phyloP scores from a whole-genome alignment of 176 grass and related monocot species.

The Oryza longistaminata region DNA sequence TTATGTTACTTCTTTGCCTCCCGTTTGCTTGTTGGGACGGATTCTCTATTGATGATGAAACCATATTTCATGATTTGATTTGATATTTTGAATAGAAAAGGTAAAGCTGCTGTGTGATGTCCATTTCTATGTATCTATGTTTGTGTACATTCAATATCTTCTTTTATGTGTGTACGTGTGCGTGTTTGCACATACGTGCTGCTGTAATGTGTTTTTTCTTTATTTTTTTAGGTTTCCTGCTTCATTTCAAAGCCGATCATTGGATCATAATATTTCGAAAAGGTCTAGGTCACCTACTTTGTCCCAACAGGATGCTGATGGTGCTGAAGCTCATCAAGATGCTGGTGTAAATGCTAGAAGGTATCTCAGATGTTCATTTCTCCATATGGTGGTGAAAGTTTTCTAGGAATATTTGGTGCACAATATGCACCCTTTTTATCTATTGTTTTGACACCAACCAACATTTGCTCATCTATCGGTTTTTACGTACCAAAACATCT shows the following conservation, averaged over 20 bases:
- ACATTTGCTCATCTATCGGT: not conserved
- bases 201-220: slow-evolving; percentile 31
- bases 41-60: not conserved
- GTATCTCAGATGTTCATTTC: slow-evolving; percentile 33
- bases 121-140: slow-evolving; percentile 14
- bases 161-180: not conserved
- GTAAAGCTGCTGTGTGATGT: not conserved
- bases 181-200: not conserved
- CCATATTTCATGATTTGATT: slow-evolving; percentile 11
- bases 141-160: slow-evolving; percentile 7
- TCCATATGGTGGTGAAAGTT: not conserved
- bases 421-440: slow-evolving; percentile 17
- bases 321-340: slow-evolving; percentile 30
- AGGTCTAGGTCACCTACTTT: slow-evolving; percentile 56
- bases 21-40: not conserved
- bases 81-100: slow-evolving; percentile 21
- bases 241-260: slow-evolving; percentile 41
- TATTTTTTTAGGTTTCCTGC: slow-evolving; percentile 29
- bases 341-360: slow-evolving; percentile 45
- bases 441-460: slow-evolving; percentile 17
- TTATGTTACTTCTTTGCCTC: not conserved
- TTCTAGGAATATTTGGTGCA: not conserved
- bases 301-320: slow-evolving; percentile 51
- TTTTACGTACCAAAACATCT: not conserved
- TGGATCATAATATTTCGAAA: slow-evolving; percentile 55